phyloP scores from a whole-genome alignment of 2,329 filamentous ascomycete species.

The Monilinia aucupariae region DNA sequence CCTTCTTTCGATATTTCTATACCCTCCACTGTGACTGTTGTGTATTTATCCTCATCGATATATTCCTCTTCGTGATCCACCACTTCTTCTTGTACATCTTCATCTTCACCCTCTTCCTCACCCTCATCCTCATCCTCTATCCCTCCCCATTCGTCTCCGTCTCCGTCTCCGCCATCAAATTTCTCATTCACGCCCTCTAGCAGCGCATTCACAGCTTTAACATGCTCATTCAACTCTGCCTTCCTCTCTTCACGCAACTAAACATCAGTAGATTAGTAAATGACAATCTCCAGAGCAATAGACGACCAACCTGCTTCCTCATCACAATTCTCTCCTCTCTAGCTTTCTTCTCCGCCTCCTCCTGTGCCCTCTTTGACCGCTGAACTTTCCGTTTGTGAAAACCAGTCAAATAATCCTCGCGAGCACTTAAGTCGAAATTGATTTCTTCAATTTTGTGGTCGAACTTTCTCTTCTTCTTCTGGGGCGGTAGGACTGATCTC shows the following conservation, averaged over 20 bases:
- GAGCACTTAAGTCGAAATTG: slow-evolving; percentile 72
- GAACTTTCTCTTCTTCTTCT: slow-evolving; percentile 62
- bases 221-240: slow-evolving; percentile 74
- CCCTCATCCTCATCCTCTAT: slow-evolving; percentile 46
- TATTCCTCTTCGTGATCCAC: slow-evolving; percentile 84
- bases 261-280: slow-evolving; percentile 17
- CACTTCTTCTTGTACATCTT: slow-evolving; percentile 47
- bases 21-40: slow-evolving; percentile 87
- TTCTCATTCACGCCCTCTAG: slow-evolving; percentile 34
- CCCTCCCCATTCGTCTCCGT: slow-evolving; percentile 37
- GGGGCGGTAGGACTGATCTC: slow-evolving; percentile 51
- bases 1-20: slow-evolving; percentile 75
- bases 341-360: slow-evolving; percentile 69
- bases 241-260: slow-evolving; percentile 81
- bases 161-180: slow-evolving; percentile 37
- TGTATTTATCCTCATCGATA: slow-evolving; percentile 92
- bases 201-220: slow-evolving; percentile 64
- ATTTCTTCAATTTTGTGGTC: slow-evolving; percentile 64
- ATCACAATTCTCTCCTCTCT: slow-evolving; percentile 69
- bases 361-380: slow-evolving; percentile 78
- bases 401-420: slow-evolving; percentile 84
- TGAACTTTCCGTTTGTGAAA: slow-evolving; percentile 95
- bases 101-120: slow-evolving; percentile 56
- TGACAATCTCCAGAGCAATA: not conserved
- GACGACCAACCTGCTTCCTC: slow-evolving; percentile 63